Evolutionary conservation across 139 green algal genomes (phyloP), one percentile per base, ranked within the genome.

Genomic region (Deuterostichococcus epilithicus): DNA sequence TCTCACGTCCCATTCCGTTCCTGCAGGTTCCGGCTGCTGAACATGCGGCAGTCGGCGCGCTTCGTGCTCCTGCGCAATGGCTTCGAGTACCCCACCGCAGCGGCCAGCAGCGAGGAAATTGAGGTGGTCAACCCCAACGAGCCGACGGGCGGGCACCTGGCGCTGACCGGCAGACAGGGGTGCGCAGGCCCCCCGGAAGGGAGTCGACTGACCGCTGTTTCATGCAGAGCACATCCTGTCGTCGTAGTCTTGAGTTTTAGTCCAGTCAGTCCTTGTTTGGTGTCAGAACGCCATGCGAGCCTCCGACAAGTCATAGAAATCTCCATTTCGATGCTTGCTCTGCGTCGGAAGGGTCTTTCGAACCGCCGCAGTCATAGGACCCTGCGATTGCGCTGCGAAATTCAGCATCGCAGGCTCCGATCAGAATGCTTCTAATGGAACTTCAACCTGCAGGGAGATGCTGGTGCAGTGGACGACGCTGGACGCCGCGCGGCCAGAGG

Each of bases 11-110:
- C n/a, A n/a, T n/a, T n/a, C n/a, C n/a, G 42, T 13, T 52, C 8
- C 42, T 58, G 70, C 84, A 91, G 87, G 36, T 89, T 93, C 69
- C 82, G 81, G 22, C 73, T 92, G n/a, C 78, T 93, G 77, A 93
- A 88, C 82, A 82, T 91, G 72, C 77, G 86, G 0, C 47, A 67
- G 6, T 77, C 81, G 45, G 59, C 91, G 47, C 79, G 79, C 18
- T 84, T 91, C 36, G 82, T 72, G 15, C 80, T 93, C 30, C 68
- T 91, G 52, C 72, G 83, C 22, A 76, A 78, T 34, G 88, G 84
- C 36, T 69, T 85, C 32, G 74, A 81, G 23, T 20, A 66, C 20
- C 78, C 85, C 0, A 39, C 74, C 2, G 73, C 86, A 52, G 79
- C 75, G 2, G 85, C 85, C 0, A 20, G 60, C 8, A 82, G 72